Evolutionary conservation across 1,284 basidiomycete species (phyloP).

Genomic region (Austroboletus novae-zelandiae): DNA sequence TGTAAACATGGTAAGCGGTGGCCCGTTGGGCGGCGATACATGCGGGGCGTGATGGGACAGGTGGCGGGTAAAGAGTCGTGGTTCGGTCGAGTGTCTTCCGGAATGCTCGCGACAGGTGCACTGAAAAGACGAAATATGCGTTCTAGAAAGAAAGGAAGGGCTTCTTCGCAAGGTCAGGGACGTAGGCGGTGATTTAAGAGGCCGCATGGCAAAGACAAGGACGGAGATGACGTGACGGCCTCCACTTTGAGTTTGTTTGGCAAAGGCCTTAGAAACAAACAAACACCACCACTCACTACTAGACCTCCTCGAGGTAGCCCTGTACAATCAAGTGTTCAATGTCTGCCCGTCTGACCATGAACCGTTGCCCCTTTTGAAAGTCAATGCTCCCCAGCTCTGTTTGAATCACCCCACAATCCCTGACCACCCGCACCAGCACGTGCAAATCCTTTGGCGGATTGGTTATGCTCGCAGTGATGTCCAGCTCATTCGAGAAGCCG

Average conservation of each 20-base stretch:
- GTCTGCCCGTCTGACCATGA: conserved; percentile 81
- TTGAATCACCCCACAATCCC: conserved; percentile 86
- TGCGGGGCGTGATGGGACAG: not conserved
- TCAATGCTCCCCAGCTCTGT: conserved; percentile 87
- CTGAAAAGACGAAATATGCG: not conserved
- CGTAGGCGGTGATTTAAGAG: not conserved
- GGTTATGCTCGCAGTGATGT: conserved; percentile 77
- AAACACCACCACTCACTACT: conserved; percentile 22
- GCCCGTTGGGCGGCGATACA: conserved; percentile 22
- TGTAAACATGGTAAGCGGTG: conserved; percentile 29
- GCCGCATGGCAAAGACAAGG: conserved; percentile 12
- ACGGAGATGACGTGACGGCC: not conserved
- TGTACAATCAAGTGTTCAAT: conserved; percentile 91
- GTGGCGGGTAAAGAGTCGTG: conserved; percentile 3
- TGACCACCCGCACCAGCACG: conserved; percentile 73
- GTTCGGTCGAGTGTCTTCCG: conserved; percentile 5
- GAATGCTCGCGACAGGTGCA: not conserved
- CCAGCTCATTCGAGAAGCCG: conserved; percentile 83
- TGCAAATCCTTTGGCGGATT: conserved; percentile 81
- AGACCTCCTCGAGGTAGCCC: conserved; percentile 81
- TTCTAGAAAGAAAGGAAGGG: not conserved
- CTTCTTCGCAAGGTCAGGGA: not conserved
- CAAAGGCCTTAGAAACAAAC: conserved; percentile 31
- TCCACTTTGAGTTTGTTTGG: conserved; percentile 26
- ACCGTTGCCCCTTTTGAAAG: conserved; percentile 85